Evolutionary conservation across 352 stramenopile species (phyloP).

Genomic region (Globisporangium sylvaticum): DNA sequence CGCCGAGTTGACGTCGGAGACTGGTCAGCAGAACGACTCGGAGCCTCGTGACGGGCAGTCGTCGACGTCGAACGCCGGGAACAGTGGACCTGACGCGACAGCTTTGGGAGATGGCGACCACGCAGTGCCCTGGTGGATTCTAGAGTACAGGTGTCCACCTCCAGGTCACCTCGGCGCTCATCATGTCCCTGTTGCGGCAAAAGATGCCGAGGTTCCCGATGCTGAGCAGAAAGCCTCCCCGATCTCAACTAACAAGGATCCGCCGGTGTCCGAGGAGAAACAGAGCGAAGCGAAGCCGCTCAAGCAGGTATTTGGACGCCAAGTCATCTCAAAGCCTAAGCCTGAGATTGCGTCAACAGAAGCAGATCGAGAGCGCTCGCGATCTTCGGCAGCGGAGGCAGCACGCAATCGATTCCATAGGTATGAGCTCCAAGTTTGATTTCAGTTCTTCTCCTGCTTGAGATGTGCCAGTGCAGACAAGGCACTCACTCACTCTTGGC

Average conservation of each 20-base stretch:
- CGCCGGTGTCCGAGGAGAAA: neutral
- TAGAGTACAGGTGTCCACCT: slow-evolving; percentile 54
- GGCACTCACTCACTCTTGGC: slow-evolving; percentile 2
- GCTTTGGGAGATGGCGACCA: slow-evolving; percentile 1
- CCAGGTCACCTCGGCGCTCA: slow-evolving; percentile 49
- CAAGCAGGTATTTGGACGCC: neutral
- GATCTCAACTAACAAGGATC: neutral
- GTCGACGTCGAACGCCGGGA: neutral
- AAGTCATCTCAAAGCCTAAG: neutral
- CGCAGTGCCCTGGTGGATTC: slow-evolving; percentile 46
- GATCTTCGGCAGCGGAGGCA: slow-evolving; percentile 8
- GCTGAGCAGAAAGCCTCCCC: neutral
- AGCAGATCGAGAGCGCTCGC: neutral
- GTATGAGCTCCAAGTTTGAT: neutral
- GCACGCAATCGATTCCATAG: slow-evolving; percentile 9
- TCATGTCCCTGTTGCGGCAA: slow-evolving; percentile 31
- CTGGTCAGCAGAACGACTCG: slow-evolving; percentile 5
- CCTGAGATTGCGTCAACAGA: neutral
- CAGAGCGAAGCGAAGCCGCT: neutral
- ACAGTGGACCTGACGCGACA: neutral
- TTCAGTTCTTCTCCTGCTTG: neutral
- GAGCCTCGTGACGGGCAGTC: slow-evolving; percentile 7
- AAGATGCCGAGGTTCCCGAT: slow-evolving; percentile 12
- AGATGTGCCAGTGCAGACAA: neutral
- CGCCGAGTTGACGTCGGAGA: slow-evolving; percentile 15